A percentile compares a stretch with the other conserved stretches of the same genome.
Conservation (phyloP, 768 basidiomycete species). For the Phanerochaete sordida region DNA sequence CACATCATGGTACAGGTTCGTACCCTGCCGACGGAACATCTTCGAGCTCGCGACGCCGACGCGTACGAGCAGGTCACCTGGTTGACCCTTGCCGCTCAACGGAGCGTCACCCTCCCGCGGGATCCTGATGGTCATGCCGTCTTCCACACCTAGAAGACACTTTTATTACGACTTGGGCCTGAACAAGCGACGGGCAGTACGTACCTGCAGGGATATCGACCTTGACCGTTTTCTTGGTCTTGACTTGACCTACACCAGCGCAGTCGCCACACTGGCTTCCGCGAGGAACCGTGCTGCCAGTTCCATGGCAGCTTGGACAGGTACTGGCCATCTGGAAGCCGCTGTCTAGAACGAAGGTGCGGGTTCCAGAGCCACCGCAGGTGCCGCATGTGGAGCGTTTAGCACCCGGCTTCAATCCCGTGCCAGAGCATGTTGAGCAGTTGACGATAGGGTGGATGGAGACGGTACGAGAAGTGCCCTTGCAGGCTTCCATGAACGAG, state of each 20-base stretch:
- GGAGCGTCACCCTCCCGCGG: slow-evolving; percentile 83
- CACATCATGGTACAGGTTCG: slow-evolving; percentile 86
- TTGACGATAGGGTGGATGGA: slow-evolving; percentile 77
- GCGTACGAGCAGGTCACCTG: slow-evolving; percentile 86
- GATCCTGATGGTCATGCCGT: slow-evolving; percentile 88
- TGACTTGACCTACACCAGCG: slow-evolving; percentile 84
- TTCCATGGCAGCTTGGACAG: slow-evolving; percentile 78
- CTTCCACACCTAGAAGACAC: slow-evolving; percentile 71
- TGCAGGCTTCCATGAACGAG: slow-evolving; percentile 93
- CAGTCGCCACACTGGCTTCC: slow-evolving; percentile 78
- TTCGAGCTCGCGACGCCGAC: slow-evolving; percentile 82
- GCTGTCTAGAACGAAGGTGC: slow-evolving; percentile 85
- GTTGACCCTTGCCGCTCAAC: slow-evolving; percentile 67
- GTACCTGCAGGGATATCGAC: slow-evolving; percentile 84
- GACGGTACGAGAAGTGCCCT: slow-evolving; percentile 75
- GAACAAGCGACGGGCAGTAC: slow-evolving; percentile 25
- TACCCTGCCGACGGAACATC: slow-evolving; percentile 85
- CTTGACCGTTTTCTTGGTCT: slow-evolving; percentile 69
- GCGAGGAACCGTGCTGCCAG: slow-evolving; percentile 76
- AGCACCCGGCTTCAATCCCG: slow-evolving; percentile 82
- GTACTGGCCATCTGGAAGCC: slow-evolving; percentile 98
- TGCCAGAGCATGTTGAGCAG: slow-evolving; percentile 81
- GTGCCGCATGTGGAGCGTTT: slow-evolving; percentile 74
- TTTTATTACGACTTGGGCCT: background rate
- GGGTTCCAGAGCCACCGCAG: slow-evolving; percentile 85